Conservation (phyloP, 768 basidiomycete genomes). For the Tulasnella sp. region DNA sequence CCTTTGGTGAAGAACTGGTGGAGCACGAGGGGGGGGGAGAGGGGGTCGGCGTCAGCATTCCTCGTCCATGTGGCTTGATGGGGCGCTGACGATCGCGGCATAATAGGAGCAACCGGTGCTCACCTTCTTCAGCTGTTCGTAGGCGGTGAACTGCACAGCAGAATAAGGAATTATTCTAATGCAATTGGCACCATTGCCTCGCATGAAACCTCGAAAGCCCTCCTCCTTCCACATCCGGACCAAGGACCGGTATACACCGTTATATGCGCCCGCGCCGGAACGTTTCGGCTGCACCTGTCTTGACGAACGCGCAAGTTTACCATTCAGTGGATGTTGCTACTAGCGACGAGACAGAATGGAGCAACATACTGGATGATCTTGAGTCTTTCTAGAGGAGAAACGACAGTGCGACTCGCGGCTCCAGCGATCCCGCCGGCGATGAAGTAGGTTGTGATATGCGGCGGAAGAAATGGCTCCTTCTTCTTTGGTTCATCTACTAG, state of each 20-base stretch:
- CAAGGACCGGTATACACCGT: conserved; percentile 78
- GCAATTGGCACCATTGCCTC: conserved; percentile 86
- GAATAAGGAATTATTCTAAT: conserved; percentile 87
- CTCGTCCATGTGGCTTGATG: conserved; percentile 1
- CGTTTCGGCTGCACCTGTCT: conserved; percentile 84
- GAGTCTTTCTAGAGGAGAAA: conserved; percentile 84
- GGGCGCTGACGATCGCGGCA: not conserved
- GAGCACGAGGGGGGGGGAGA: not conserved
- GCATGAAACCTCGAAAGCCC: conserved; percentile 88
- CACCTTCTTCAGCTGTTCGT: conserved; percentile 87
- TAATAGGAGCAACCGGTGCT: conserved; percentile 27
- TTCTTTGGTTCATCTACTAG: not conserved
- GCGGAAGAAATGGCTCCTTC: conserved; percentile 27
- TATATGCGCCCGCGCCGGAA: conserved; percentile 61
- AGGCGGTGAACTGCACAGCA: conserved; percentile 48
- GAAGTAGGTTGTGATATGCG: conserved; percentile 47
- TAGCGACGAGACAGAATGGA: conserved; percentile 17
- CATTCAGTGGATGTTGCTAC: not conserved
- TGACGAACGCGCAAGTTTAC: conserved; percentile 13
- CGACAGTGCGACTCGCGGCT: conserved; percentile 81
- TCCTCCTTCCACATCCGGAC: conserved; percentile 91
- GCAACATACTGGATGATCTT: conserved; percentile 90
- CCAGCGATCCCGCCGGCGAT: conserved; percentile 54
- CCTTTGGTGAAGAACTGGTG: conserved; percentile 62
- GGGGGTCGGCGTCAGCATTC: not conserved